Conservation (phyloP, 1,284 basidiomycete genomes). For the Marasmius sp. region DNA sequence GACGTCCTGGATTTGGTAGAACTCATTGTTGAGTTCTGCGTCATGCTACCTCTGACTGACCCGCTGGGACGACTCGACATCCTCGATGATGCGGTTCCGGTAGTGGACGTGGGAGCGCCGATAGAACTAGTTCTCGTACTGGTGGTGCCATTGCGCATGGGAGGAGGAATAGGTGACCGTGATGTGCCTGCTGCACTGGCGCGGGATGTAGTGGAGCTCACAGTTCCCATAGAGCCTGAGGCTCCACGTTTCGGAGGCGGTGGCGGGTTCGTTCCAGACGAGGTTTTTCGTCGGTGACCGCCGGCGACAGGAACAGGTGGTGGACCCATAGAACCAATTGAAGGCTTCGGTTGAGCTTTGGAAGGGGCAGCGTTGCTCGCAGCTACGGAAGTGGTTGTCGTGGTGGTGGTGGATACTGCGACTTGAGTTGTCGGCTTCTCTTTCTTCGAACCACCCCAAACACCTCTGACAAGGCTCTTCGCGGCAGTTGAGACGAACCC, state of each 20-base stretch:
- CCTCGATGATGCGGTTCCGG: not conserved
- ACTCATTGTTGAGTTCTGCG: not conserved
- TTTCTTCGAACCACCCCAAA: constrained; percentile 51
- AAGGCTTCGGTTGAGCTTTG: not conserved
- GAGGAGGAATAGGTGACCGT: constrained; percentile 21
- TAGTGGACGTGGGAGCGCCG: constrained; percentile 13
- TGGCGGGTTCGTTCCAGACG: not conserved
- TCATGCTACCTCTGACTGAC: not conserved
- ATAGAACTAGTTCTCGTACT: constrained; percentile 25
- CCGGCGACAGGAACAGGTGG: not conserved
- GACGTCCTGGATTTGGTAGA: not conserved
- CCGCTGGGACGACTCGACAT: not conserved
- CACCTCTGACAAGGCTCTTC: constrained; percentile 54
- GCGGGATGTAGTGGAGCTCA: constrained; percentile 11
- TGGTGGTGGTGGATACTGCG: constrained; percentile 11
- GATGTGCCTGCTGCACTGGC: constrained; percentile 4
- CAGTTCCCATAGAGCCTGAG: constrained; percentile 9
- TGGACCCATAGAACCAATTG: not conserved
- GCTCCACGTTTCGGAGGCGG: not conserved
- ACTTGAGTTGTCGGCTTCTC: constrained; percentile 6
- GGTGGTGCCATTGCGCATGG: constrained; percentile 4
- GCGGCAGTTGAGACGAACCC: constrained; percentile 61
- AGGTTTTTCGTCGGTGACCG: constrained; percentile 3
- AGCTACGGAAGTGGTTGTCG: constrained; percentile 12
- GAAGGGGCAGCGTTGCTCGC: not conserved